Conservation (phyloP, 768 basidiomycete genomes). For the Clavulina sp. region DNA sequence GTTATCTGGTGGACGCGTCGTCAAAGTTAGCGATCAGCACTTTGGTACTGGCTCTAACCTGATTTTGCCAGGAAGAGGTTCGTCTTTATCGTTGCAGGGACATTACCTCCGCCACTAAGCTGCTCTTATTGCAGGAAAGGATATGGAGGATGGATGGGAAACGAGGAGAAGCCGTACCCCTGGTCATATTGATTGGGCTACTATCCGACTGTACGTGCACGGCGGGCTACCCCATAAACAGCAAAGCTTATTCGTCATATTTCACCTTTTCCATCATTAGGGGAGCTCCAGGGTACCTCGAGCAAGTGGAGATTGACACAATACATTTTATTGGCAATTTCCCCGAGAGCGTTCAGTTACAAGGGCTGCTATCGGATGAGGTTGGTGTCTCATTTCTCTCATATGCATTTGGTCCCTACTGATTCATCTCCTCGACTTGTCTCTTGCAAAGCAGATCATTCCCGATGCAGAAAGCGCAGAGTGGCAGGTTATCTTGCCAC, state of each 20-base stretch:
- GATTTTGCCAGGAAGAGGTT: slow-evolving; percentile 74
- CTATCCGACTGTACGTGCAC: slow-evolving; percentile 62
- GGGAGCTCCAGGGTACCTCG: slow-evolving; percentile 55
- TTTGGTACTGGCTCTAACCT: slow-evolving; percentile 85
- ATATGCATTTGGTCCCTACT: background rate
- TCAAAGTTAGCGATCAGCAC: slow-evolving; percentile 83
- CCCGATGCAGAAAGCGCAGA: slow-evolving; percentile 22
- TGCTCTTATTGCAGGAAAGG: slow-evolving; percentile 33
- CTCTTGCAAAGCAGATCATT: background rate
- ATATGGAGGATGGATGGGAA: slow-evolving; percentile 99
- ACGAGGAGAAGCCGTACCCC: slow-evolving; percentile 69
- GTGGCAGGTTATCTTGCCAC: slow-evolving; percentile 62
- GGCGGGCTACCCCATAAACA: background rate
- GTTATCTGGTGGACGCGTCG: slow-evolving; percentile 71
- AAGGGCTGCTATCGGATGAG: slow-evolving; percentile 30
- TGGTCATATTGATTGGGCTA: slow-evolving; percentile 80
- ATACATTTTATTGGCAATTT: slow-evolving; percentile 93
- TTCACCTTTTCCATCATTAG: slow-evolving; percentile 22
- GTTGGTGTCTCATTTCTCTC: slow-evolving; percentile 14
- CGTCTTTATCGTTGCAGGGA: slow-evolving; percentile 7
- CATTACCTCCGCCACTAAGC: background rate
- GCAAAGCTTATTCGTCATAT: background rate
- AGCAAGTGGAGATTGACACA: slow-evolving; percentile 75
- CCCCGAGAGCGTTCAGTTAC: slow-evolving; percentile 71
- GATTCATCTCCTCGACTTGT: background rate